Evolutionary conservation across 192 early-diverging fungal species (phyloP).

Genomic region (Entomortierella parvispora): DNA sequence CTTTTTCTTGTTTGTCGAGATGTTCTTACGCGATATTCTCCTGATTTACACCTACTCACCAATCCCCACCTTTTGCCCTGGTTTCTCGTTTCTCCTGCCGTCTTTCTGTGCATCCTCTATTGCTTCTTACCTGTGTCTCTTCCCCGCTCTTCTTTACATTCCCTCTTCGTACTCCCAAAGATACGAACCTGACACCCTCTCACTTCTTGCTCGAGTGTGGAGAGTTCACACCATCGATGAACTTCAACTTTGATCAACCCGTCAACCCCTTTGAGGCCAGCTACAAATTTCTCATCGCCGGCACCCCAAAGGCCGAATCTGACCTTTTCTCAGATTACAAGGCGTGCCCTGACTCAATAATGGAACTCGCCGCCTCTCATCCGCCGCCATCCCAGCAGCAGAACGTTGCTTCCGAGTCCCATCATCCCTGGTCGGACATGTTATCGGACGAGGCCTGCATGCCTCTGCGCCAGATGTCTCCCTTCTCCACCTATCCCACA

Average conservation of each 20-base stretch:
- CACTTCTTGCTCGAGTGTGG: slow-evolving; percentile 33
- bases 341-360: neutral
- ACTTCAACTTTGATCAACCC: slow-evolving; percentile 23
- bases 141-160: neutral
- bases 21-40: slow-evolving; percentile 2
- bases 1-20: too few species aligned
- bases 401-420: neutral
- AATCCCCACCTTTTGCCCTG: neutral
- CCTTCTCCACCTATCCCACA: slow-evolving; percentile 8
- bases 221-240: slow-evolving; percentile 19
- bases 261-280: slow-evolving; percentile 25
- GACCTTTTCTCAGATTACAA: slow-evolving; percentile 7
- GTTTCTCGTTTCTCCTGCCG: neutral
- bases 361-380: neutral
- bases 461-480: slow-evolving; percentile 17
- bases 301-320: slow-evolving; percentile 11
- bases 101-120: neutral
- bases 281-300: slow-evolving; percentile 25
- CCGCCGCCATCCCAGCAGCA: neutral
- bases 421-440: slow-evolving; percentile 41
- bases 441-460: slow-evolving; percentile 31
- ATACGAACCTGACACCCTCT: slow-evolving; percentile 21
- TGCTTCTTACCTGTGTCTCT: slow-evolving; percentile 6
- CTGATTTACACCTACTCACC: neutral
- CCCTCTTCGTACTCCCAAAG: slow-evolving; percentile 10